phyloP scores from a whole-genome alignment of 2,329 filamentous ascomycete species.

The Aspergillus quadricinctus region DNA sequence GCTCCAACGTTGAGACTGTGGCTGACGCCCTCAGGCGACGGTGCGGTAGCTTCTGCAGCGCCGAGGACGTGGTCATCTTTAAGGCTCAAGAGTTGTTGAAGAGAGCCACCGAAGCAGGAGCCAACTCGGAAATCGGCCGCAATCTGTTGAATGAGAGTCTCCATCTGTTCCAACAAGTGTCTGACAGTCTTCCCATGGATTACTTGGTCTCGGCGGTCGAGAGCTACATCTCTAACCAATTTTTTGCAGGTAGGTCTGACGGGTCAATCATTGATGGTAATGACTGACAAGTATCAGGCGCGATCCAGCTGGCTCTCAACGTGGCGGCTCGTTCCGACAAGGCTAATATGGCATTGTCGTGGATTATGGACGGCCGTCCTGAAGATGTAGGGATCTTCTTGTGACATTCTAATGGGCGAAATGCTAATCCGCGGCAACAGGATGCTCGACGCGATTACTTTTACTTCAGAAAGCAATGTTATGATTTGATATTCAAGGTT shows the following conservation, averaged over 20 bases:
- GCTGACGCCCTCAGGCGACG: conserved; percentile 87
- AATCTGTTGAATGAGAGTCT: conserved; percentile 84
- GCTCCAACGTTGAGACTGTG: conserved; percentile 95
- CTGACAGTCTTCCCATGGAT: conserved; percentile 71
- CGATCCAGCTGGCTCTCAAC: conserved; percentile 78
- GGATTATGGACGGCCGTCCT: conserved; percentile 80
- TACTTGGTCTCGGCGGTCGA: conserved; percentile 74
- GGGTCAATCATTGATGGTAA: conserved; percentile 14
- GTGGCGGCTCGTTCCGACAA: conserved; percentile 83
- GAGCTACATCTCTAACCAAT: conserved; percentile 76
- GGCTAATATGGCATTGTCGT: conserved; percentile 77
- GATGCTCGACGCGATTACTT: conserved; percentile 69
- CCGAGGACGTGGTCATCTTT: conserved; percentile 96
- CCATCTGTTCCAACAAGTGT: conserved; percentile 82
- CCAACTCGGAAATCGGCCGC: conserved; percentile 70
- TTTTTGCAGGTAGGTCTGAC: conserved; percentile 64
- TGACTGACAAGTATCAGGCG: conserved; percentile 45
- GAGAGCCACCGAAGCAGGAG: conserved; percentile 72
- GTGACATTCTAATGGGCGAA: background rate
- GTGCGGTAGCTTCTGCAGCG: conserved; percentile 95
- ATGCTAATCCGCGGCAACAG: conserved; percentile 25
- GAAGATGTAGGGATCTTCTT: conserved; percentile 40
- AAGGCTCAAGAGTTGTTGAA: conserved; percentile 95
- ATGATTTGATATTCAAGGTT: conserved; percentile 80
- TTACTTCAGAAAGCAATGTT: conserved; percentile 70